Evolutionary conservation across 306 rosid genomes (phyloP), one percentile per base, ranked within the genome.

Genomic region (Medicago lupulina): DNA sequence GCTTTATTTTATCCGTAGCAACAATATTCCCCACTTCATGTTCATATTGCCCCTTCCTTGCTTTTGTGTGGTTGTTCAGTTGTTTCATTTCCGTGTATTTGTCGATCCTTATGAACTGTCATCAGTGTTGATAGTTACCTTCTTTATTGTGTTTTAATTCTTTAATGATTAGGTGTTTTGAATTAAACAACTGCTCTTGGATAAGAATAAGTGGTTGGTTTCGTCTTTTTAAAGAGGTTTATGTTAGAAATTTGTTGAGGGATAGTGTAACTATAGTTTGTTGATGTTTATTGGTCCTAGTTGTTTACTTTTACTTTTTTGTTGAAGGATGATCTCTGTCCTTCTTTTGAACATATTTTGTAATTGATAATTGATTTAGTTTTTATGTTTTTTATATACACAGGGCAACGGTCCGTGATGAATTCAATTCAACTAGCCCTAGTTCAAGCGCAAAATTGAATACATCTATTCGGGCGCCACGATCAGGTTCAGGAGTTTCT

Each of bases 381-480:
- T 46, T 44, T 57, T 70, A 76, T 65, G 31, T 44, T 74, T 83
- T 23, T 54, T 51, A 40, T 62, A 76, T 80, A 57, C 50, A 61
- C 57, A 93, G 98, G 89, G 73, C 86, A 62, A 88, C 85, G 75
- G 81, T 70, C 63, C 96, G 90, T 25, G 96, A 87, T 41, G 97
- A 92, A 64, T 85, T 78, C 10, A 87, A 86, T 83, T 88, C 94
- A 49, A 84, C 85, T 15, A 90, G 96, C 70, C 94, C 92, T 46
- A 85, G 78, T 61, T 85, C 91, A 75, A 83, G 77, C 79, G 70
- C 90, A 72, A 90, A 88, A 86, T 44, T 74, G 58, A 88, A 82
- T 81, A 49, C 93, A 71, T 73, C 92, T 87, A 82, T 89, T 80
- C 94, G 98, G 61, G 96, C 88, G 21, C 94, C 95, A 7, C 89